Evolutionary conservation across 257 asterid species (phyloP).

Genomic region (Plantago ovata): DNA sequence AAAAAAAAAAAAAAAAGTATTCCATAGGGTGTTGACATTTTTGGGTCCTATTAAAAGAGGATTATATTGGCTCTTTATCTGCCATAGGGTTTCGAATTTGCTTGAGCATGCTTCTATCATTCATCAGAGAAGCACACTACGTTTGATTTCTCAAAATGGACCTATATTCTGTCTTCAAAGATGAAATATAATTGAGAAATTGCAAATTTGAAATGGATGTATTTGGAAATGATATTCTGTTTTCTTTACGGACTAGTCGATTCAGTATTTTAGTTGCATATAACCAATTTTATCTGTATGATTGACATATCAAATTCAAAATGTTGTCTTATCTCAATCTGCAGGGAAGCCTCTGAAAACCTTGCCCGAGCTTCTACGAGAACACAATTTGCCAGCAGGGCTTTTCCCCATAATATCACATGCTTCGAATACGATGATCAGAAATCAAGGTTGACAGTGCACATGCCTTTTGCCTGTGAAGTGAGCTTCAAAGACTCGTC

Average conservation of each 20-base stretch:
- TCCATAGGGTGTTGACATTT: too few species aligned
- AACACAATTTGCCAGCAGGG: slow-evolving; percentile 64
- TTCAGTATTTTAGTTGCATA: too few species aligned
- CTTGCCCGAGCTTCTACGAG: slow-evolving; percentile 63
- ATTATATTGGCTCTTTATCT: too few species aligned
- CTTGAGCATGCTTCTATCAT: too few species aligned
- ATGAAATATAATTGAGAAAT: neutral
- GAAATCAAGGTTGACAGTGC: slow-evolving; percentile 52
- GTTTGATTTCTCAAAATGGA: too few species aligned
- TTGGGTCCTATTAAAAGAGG: too few species aligned
- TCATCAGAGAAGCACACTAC: too few species aligned
- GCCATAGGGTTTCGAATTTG: too few species aligned
- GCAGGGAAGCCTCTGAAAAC: slow-evolving; percentile 53
- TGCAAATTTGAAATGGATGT: neutral
- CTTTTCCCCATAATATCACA: slow-evolving; percentile 65
- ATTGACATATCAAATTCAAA: neutral
- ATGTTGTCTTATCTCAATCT: neutral
- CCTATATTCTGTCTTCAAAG: too few species aligned
- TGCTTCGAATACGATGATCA: slow-evolving; percentile 62
- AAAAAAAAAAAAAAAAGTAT: too few species aligned
- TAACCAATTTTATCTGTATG: too few species aligned
- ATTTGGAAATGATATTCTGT: neutral
- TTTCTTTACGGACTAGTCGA: too few species aligned
- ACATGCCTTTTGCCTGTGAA: slow-evolving; percentile 74
- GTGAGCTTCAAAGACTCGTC: slow-evolving; percentile 73